Conservation (phyloP, 108 stramenopile species). For the Pseudonitzschia delicatissima region DNA sequence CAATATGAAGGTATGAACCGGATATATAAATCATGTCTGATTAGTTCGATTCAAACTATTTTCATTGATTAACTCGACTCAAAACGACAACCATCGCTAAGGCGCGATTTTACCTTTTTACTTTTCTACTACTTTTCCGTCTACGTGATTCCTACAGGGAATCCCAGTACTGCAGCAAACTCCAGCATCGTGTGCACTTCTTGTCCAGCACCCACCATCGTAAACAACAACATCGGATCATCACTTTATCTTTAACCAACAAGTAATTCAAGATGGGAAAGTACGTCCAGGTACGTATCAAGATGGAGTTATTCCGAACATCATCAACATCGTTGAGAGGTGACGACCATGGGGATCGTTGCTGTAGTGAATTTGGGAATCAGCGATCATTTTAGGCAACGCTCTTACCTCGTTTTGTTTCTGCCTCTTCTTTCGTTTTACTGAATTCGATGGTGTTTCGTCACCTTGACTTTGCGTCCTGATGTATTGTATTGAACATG, state of each 20-base stretch:
- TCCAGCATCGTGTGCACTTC: neutral
- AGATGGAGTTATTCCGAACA: neutral
- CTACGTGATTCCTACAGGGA: neutral
- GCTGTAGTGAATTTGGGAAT: too few species aligned
- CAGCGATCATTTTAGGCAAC: too few species aligned
- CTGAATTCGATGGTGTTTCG: neutral
- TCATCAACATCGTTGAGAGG: neutral
- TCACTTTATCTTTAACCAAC: neutral
- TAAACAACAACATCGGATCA: neutral
- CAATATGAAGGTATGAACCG: too few species aligned
- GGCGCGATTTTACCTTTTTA: neutral
- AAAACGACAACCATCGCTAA: neutral
- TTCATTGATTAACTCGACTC: neutral
- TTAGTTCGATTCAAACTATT: too few species aligned
- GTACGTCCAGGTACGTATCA: conserved; percentile 84
- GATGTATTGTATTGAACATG: conserved; percentile 1
- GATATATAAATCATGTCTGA: too few species aligned
- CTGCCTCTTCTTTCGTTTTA: conserved; percentile 11
- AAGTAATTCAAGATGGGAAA: conserved; percentile 75
- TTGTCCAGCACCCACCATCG: neutral
- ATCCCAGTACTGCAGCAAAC: too few species aligned
- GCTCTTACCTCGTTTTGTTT: conserved; percentile 14
- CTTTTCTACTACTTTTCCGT: neutral
- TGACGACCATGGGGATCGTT: too few species aligned
- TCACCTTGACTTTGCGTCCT: neutral